A percentile compares a stretch with the other conserved stretches of the same genome.
These are phyloP conservation scores for Neofusicoccum sp. DNA, from an alignment of 2,329 filamentous ascomycete genomes.

Conservation along the genomic window DNA sequence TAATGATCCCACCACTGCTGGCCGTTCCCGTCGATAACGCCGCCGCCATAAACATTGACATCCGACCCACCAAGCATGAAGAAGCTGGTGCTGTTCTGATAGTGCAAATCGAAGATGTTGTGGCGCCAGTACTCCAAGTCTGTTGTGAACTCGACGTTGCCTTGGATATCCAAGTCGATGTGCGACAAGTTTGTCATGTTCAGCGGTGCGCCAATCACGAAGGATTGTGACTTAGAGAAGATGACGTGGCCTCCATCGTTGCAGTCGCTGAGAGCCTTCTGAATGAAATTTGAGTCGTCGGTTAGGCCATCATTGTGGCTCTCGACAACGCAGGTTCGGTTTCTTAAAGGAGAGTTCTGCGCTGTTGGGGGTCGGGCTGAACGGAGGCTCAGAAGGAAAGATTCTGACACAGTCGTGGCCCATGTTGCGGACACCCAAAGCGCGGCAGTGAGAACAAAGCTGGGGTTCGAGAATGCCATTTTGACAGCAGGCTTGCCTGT, in stretches of 20 bases:
- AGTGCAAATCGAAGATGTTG: constrained; percentile 61
- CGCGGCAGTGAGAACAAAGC: background rate
- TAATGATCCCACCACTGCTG: constrained; percentile 65
- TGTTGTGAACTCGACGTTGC: constrained; percentile 54
- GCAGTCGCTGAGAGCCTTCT: constrained; percentile 19
- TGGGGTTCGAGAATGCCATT: background rate
- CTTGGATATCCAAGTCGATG: constrained; percentile 21
- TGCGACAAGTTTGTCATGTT: constrained; percentile 20
- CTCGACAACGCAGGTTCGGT: constrained; percentile 22
- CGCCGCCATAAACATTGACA: constrained; percentile 67
- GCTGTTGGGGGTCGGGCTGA: constrained; percentile 22
- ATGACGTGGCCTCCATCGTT: constrained; percentile 22
- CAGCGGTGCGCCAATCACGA: constrained; percentile 19
- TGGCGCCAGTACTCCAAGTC: constrained; percentile 68
- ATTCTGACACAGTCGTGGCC: constrained; percentile 18
- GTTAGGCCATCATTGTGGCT: constrained; percentile 19
- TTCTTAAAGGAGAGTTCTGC: constrained; percentile 17
- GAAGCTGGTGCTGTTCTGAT: constrained; percentile 66
- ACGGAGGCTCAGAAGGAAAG: constrained; percentile 21
- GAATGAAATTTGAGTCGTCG: constrained; percentile 14
- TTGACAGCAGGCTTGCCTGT: constrained; percentile 43
- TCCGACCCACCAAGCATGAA: constrained; percentile 65
- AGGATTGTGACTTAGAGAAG: constrained; percentile 19
- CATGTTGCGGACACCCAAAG: background rate
- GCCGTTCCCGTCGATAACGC: constrained; percentile 62